Evolutionary conservation across 2,329 filamentous ascomycete species (phyloP).

Genomic region (Botrytis fabae): DNA sequence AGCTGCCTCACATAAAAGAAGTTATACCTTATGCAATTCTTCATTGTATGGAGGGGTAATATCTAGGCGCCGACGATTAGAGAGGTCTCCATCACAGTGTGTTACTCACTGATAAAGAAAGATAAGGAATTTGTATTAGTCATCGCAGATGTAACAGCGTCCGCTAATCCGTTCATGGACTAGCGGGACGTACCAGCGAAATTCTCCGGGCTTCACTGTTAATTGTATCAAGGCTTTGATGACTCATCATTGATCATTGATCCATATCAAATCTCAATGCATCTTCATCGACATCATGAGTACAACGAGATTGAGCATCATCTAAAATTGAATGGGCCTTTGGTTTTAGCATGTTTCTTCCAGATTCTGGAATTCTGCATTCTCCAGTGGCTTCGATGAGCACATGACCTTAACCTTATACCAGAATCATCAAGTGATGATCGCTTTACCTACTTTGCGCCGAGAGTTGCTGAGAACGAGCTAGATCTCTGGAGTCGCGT

Average conservation of each 20-base stretch:
- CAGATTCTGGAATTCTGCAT: neutral
- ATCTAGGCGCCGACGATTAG: neutral
- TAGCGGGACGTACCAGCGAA: neutral
- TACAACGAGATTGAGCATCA: neutral
- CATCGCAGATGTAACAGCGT: neutral
- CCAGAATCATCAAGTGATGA: neutral
- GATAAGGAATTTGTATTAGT: conserved; percentile 17
- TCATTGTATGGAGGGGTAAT: conserved; percentile 13
- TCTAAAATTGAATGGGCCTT: neutral
- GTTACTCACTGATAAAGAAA: neutral
- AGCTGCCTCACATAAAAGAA: neutral
- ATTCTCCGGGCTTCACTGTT: neutral
- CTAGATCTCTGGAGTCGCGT: neutral
- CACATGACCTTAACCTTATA: neutral
- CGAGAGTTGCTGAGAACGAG: neutral
- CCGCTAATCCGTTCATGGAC: neutral
- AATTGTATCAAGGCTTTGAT: neutral
- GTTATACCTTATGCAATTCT: neutral
- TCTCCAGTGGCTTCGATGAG: neutral
- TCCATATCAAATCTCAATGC: neutral
- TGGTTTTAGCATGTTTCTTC: accelerated
- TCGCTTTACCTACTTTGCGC: neutral
- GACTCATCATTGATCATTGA: neutral
- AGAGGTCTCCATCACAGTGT: neutral
- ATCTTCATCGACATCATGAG: neutral